A percentile compares a stretch with the other conserved stretches of the same genome.
phyloP scores from a whole-genome alignment of 2,329 filamentous ascomycete species.

The Lanzia echinophila region DNA sequence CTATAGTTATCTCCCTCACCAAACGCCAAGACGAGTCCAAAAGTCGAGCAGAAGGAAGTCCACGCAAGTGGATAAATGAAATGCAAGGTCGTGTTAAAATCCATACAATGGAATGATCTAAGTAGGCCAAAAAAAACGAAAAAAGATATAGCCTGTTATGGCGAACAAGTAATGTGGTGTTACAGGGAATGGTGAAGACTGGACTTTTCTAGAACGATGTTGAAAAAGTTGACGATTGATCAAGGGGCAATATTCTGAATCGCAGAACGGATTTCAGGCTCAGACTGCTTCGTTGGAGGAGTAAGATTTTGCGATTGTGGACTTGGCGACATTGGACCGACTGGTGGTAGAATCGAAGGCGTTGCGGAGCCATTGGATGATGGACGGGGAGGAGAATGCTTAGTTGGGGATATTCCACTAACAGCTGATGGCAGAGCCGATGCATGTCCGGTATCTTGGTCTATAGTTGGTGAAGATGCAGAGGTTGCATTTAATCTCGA shows the following conservation, averaged over 20 bases:
- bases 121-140: no score
- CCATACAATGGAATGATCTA: no score
- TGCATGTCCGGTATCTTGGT: constrained; percentile 17
- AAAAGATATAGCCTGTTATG: no score
- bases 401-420: constrained; percentile 40
- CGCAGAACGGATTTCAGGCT: constrained; percentile 7
- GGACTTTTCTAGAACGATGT: no score
- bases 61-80: not conserved
- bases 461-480: constrained; percentile 10
- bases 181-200: no score
- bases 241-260: not conserved
- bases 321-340: constrained; percentile 51
- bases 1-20: not conserved
- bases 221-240: not conserved
- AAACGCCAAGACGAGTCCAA: not conserved
- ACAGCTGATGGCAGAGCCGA: constrained; percentile 29
- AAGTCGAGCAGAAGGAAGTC: not conserved
- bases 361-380: constrained; percentile 22
- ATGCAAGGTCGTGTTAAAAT: not conserved
- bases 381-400: constrained; percentile 33
- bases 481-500: constrained; percentile 2
- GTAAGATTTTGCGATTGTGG: constrained; percentile 50
- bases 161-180: no score
- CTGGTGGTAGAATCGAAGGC: constrained; percentile 48
- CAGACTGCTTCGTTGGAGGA: constrained; percentile 49